Percentiles rank a stretch among this genome's conserved stretches.
Conservation (phyloP, 192 early-diverging fungal genomes). For the Linnemannia schmuckeri region DNA sequence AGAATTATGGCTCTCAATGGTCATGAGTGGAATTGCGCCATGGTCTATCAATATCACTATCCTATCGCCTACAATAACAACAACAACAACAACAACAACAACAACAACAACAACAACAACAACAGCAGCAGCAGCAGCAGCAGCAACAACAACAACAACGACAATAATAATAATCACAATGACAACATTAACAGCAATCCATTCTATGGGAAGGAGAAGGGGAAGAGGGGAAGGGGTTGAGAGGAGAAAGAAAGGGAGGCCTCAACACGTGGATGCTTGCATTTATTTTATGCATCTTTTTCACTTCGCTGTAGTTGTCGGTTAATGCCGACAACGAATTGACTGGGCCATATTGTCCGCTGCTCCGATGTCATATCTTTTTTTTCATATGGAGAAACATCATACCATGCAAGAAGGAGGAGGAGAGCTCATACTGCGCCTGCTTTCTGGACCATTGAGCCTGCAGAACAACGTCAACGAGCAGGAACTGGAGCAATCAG, state of each 20-base stretch:
- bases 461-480: conserved; percentile 4
- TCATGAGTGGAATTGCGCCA: neutral
- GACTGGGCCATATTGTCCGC: neutral
- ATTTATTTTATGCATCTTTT: conserved; percentile 9
- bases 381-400: neutral
- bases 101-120: neutral
- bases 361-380: neutral
- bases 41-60: neutral
- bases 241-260: neutral
- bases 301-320: neutral
- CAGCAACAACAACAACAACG: neutral
- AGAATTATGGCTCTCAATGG: neutral
- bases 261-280: neutral
- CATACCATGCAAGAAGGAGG: neutral
- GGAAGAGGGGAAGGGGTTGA: neutral
- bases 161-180: neutral
- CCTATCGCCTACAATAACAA: neutral
- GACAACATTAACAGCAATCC: neutral
- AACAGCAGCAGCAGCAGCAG: neutral
- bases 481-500: neutral
- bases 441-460: neutral
- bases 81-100: neutral
- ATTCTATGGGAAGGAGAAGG: neutral
- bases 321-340: neutral
- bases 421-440: neutral